Evolutionary conservation across 768 basidiomycete genomes (phyloP), one percentile per base, ranked within the genome.

Genomic region (Lepiota venenata): DNA sequence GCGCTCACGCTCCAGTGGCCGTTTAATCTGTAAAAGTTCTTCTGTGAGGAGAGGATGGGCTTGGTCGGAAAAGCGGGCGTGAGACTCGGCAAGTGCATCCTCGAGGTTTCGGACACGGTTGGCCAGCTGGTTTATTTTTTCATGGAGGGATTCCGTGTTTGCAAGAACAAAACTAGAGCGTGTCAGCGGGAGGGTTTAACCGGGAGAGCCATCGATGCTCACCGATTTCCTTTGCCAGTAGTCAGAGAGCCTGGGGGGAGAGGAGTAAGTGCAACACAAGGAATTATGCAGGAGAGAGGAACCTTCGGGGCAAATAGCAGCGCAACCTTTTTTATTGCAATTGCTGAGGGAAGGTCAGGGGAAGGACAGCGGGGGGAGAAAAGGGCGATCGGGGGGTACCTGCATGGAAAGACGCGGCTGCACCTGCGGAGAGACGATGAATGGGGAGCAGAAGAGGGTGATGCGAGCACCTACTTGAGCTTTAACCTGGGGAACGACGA

Each of bases 221-320:
- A 84, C 85, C 85, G 73, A 64, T 87, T 88, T 11, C 85, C 85
- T 65, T 85, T 87, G 56, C 86, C 86, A 12, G 86, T 87, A 10
- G 85, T 87, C 37, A 87, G 74, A 27, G 84, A 85, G 14, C 84
- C 85, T 86, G 56, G 39, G 43, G 47, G 29, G 32, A 52, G 42
- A 39, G 45, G 41, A 20, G 40, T 63, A 18, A 64, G 44, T 29
- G 58, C 40, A 57, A 36, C 45, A 48, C 52, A 52, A 48, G 48
- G 25, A 50, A 37, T 45, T 52, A 55, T 45, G 56, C 22, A 32
- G 50, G 50, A 21, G 21, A 47, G 12, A 54, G 66, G 46, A 47
- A 80, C 82, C 84, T 61, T 85, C 79, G 4, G 85, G 85, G 66
- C 87, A 88, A 45, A 88, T 87, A 3, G 82, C 76, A 9, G 72